Evolutionary conservation across 495 filamentous ascomycete species (phyloP), one percentile per base, ranked within the genome.

Genomic region (Amphirosellinia nigrospora): DNA sequence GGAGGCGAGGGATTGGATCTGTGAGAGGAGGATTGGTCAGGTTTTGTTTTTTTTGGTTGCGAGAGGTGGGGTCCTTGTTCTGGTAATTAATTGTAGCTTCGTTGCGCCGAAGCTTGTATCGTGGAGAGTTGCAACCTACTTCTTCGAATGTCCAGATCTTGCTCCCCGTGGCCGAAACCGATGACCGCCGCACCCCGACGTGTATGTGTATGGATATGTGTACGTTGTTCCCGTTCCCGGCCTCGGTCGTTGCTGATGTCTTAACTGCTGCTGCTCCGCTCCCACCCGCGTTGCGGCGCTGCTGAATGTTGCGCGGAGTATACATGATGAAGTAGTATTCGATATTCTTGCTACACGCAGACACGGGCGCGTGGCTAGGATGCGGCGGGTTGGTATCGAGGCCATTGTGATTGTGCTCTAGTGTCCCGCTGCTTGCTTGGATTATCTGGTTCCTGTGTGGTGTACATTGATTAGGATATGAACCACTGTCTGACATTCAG

Each of bases 141-240:
- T 82, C 80, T 56, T 85, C 79, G 71, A 86, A 86, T 10, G 38
- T 73, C 77, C 80, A 87, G 61, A 84, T 82, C 78, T 82, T 84
- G 72, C 72, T 81, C 56, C 58, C 68, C 10, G 71, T 63, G 38
- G 73, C 60, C 38, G 76, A 72, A 1, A 59, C 68, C 38, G 78
- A 75, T 19, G 70, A 77, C 66, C 69, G 71, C 46, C 73, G 71
- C n/a, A 67, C 46, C 8, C 34, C n/a, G 26, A 0, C 23, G 38
- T 11, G 21, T 4, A 43, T n/a, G n/a, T n/a, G n/a, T n/a, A 10
- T n/a, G 39, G 7, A n/a, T n/a, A n/a, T 19, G 39, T 28, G 36
- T 32, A 10, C 5, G 15, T 56, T n/a, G n/a, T n/a, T n/a, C n/a
- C n/a, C n/a, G n/a, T n/a, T n/a, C n/a, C n/a, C n/a, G n/a, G n/a